These are phyloP conservation scores for Melampsora americana DNA, from an alignment of 1,284 basidiomycete species.

Conservation along the genomic window DNA sequence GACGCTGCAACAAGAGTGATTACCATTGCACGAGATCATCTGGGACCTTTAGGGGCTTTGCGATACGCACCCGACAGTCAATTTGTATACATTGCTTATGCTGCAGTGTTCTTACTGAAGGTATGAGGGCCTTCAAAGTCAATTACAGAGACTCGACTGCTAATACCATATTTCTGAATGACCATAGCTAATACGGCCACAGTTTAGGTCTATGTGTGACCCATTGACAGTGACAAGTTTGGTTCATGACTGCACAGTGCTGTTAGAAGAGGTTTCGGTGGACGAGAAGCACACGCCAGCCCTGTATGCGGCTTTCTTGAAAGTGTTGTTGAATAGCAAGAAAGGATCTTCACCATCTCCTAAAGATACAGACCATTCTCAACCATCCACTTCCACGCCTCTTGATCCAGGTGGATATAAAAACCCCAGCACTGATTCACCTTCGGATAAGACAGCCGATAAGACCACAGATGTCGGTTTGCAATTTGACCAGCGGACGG, in stretches of 20 bases:
- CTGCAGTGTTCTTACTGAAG: constrained; percentile 57
- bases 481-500: background rate
- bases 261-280: constrained; percentile 70
- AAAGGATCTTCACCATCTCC: background rate
- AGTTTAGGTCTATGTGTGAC: background rate
- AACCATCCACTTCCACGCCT: background rate
- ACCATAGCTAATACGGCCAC: background rate
- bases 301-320: constrained; percentile 78
- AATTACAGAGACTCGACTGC: background rate
- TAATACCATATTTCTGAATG: constrained; percentile 1
- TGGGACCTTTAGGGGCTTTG: constrained; percentile 73
- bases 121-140: background rate
- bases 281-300: constrained; percentile 76
- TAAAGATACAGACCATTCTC: background rate
- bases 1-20: constrained; percentile 68
- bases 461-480: background rate
- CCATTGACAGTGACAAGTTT: background rate
- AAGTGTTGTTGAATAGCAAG: constrained; percentile 59
- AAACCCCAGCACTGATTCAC: background rate
- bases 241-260: constrained; percentile 45
- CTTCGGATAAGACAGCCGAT: background rate
- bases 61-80: constrained; percentile 79
- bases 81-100: constrained; percentile 78
- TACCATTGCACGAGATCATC: constrained; percentile 63
- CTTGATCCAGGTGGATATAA: background rate